A percentile compares a stretch with the other conserved stretches of the same genome.
Evolutionary conservation across 257 asterid species (phyloP).

Genomic region (Coffea canephora): DNA sequence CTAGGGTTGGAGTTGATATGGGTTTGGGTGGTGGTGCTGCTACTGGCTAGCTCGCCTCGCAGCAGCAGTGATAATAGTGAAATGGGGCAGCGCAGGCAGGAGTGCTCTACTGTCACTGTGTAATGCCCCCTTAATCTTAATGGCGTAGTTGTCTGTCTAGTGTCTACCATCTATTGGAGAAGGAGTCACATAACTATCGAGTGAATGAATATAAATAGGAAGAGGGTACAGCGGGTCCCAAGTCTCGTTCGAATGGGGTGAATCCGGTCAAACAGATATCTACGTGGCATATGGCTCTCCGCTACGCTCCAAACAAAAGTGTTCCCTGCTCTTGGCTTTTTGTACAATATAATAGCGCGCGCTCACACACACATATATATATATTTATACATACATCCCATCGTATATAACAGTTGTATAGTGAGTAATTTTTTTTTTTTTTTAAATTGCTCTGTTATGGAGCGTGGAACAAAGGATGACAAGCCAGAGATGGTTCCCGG

Average conservation of each 20-base stretch:
- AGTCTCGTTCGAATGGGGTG: constrained; percentile 14
- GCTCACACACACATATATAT: too few relatives aligned
- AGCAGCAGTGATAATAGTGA: background rate
- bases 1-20: constrained; percentile 18
- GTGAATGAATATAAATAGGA: constrained; percentile 17
- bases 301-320: constrained; percentile 12
- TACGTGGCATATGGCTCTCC: constrained; percentile 16
- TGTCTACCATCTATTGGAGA: too few relatives aligned
- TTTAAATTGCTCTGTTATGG: background rate
- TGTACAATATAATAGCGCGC: too few relatives aligned
- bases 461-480: background rate
- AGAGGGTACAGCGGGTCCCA: constrained; percentile 16
- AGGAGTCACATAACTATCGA: too few relatives aligned
- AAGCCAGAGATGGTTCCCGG: constrained; percentile 2
- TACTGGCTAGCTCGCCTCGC: background rate
- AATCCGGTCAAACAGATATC: constrained; percentile 24
- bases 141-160: too few relatives aligned
- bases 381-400: too few relatives aligned
- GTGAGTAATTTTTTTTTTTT: too few relatives aligned
- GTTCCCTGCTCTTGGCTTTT: background rate
- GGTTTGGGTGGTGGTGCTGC: background rate
- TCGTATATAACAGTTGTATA: too few relatives aligned
- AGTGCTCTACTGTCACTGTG: too few relatives aligned
- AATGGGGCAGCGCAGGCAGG: too few relatives aligned
- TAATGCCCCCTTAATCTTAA: too few relatives aligned